A percentile compares a stretch with the other conserved stretches of the same genome.
These are phyloP conservation scores for Phytophthora colocasiae DNA, from an alignment of 352 stramenopile species.

Conservation along the genomic window DNA sequence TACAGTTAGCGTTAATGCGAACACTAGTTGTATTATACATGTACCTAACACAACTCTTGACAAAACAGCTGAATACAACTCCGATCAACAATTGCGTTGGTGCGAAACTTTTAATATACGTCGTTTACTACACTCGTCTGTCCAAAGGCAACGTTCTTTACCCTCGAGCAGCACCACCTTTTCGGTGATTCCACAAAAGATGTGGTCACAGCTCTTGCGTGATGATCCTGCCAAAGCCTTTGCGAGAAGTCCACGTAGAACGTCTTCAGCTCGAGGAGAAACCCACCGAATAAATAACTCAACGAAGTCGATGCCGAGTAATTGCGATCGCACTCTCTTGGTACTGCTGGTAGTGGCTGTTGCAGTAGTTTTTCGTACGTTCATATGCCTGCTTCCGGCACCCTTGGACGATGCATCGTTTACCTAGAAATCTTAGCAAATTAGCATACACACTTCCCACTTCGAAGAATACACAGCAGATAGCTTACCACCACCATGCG, in stretches of 20 bases:
- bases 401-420: conserved; percentile 54
- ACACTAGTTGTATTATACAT: no score
- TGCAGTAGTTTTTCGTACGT: conserved; percentile 71
- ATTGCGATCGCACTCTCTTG: conserved; percentile 21
- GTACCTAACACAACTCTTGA: no score
- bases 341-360: conserved; percentile 57
- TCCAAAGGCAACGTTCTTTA: conserved; percentile 15
- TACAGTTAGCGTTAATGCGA: no score
- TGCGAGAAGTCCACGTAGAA: background rate
- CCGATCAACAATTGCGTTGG: background rate
- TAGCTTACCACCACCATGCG: conserved; percentile 72
- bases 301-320: background rate
- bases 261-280: background rate
- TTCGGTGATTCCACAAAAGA: conserved; percentile 8
- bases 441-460: conserved; percentile 1
- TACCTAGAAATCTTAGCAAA: conserved; percentile 28
- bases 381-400: conserved; percentile 71
- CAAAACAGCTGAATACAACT: no score
- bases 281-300: conserved; percentile 25
- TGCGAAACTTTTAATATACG: no score
- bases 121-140: conserved; percentile 1
- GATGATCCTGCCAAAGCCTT: background rate
- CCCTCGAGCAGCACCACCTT: conserved; percentile 9
- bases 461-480: no score
- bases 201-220: conserved; percentile 4